phyloP scores from a whole-genome alignment of 352 stramenopile genomes.

The Globisporangium spinosum region DNA sequence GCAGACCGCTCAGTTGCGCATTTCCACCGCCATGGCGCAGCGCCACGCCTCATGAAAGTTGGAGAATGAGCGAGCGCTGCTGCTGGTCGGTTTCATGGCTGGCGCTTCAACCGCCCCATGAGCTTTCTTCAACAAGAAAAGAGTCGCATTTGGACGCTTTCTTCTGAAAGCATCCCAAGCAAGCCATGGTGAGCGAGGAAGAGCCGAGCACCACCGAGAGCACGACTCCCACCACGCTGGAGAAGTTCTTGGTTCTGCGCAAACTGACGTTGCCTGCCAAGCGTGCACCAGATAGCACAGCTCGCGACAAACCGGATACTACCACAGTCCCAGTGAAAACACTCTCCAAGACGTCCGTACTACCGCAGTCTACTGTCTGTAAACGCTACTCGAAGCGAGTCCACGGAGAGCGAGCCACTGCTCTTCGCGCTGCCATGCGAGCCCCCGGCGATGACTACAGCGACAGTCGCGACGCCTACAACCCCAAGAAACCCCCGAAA shows the following conservation, averaged over 20 bases:
- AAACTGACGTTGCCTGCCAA: slow-evolving; percentile 10
- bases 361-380: slow-evolving; percentile 20
- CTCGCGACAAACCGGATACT: not conserved
- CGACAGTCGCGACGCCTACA: slow-evolving; percentile 50
- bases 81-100: not conserved
- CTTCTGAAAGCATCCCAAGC: not conserved
- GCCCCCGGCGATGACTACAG: slow-evolving; percentile 34
- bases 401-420: slow-evolving; percentile 26
- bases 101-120: not conserved
- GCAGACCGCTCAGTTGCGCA: slow-evolving; percentile 44
- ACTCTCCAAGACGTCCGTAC: not conserved
- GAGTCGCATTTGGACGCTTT: not conserved
- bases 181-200: slow-evolving; percentile 2
- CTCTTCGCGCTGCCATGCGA: slow-evolving; percentile 32
- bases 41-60: not conserved
- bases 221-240: not conserved
- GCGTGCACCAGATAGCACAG: not conserved
- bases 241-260: slow-evolving; percentile 12
- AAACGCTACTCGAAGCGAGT: slow-evolving; percentile 39
- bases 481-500: slow-evolving; percentile 33
- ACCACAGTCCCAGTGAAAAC: not conserved
- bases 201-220: not conserved
- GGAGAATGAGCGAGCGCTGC: not conserved
- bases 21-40: slow-evolving; percentile 32
- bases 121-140: not conserved